Evolutionary conservation across 371 early-diverging fungal genomes (phyloP), one percentile per base, ranked within the genome.

Genomic region (Rhizomucor miehei): DNA sequence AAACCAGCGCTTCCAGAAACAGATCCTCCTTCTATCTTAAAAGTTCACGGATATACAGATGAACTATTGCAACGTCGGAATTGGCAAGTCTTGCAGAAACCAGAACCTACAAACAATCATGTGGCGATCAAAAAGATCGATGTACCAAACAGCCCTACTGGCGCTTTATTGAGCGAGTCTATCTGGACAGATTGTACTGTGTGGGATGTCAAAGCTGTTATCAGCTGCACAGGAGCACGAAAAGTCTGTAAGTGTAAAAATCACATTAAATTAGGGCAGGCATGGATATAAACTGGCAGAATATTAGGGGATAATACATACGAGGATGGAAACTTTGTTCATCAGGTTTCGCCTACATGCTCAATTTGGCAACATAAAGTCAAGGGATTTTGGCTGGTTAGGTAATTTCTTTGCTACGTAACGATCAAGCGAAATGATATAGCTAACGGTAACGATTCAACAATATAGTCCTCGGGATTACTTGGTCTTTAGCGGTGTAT

Each of bases 321-420:
- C 56, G 81, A 84, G 17, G 72, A 67, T 2, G 63, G 70, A 6
- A 60, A 60, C 3, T 54, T 77, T 40, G 40, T 84, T 9, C 65
- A 67, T 24, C 67, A 74, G 2, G 48, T 75, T 0, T 75, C 84
- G 6, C 76, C 77, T 3, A 73, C 76, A 3, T 80, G 81, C 21
- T 67, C 70, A 0, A 44, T 84, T 10, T 73, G 69, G 56, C 79
- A 81, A 25, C 62, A 74, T 16, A 71, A 79, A 29, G 44, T 72
- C 13, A 80, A 77, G 46, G 80, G 77, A 16, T 69, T 78, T n/a
- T 84, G 84, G 84, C 74, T 78, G 6, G 58, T 74, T 40, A 79
- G 79, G 79, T 78, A 57, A 38, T 16, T 41, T 41, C 3, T 41
- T 23, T 9, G 44, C n/a, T 2, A 34, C 10, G 19, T 50, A 17